Percentiles rank a stretch among this genome's conserved stretches.
These are phyloP conservation scores for Septoria linicola DNA, from an alignment of 2,329 filamentous ascomycete genomes.

Conservation along the genomic window DNA sequence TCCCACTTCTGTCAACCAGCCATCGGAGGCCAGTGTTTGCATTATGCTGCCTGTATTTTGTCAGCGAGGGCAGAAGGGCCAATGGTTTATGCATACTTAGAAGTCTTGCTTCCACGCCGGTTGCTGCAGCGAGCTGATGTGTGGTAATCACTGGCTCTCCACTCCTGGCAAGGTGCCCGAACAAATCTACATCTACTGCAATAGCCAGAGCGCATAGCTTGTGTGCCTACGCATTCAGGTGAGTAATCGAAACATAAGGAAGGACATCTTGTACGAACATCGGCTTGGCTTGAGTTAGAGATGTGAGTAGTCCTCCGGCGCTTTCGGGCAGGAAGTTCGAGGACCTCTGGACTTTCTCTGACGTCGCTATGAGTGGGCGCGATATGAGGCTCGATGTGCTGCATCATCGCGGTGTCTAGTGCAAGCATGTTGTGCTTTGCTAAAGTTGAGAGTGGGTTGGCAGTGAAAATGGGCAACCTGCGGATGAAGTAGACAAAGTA, in stretches of 20 bases:
- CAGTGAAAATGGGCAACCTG: not conserved
- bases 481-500: not conserved
- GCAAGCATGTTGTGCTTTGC: too few species aligned
- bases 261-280: not conserved
- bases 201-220: conserved; percentile 5
- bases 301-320: too few species aligned
- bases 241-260: not conserved
- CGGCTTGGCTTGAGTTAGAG: not conserved
- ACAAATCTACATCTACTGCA: conserved; percentile 6
- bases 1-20: not conserved
- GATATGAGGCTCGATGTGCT: too few species aligned
- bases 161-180: not conserved
- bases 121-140: not conserved
- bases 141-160: not conserved
- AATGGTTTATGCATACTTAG: not conserved
- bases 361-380: too few species aligned
- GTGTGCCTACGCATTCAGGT: conserved; percentile 1
- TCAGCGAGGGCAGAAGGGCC: not conserved
- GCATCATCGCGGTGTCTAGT: too few species aligned
- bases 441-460: too few species aligned
- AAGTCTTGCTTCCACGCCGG: not conserved
- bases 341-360: too few species aligned
- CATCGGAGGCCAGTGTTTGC: conserved; percentile 4
- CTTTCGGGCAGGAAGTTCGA: too few species aligned
- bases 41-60: conserved; percentile 1